These are phyloP conservation scores for Cercospora sp. DNA, from an alignment of 2,329 filamentous ascomycete species.

Conservation along the genomic window DNA sequence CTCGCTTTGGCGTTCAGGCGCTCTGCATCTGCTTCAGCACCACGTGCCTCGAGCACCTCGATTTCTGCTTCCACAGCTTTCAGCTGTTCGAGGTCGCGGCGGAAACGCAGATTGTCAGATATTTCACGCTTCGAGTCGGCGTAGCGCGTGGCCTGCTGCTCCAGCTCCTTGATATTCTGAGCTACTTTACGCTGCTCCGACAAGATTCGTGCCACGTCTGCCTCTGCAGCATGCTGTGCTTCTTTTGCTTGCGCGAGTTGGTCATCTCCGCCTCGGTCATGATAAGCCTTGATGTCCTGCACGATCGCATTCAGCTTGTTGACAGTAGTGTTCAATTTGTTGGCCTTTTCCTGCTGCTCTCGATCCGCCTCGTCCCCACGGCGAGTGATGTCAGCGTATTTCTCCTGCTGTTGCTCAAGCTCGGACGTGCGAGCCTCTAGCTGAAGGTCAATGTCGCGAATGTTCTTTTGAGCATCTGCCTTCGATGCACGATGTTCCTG, in stretches of 20 bases:
- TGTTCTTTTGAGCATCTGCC: conserved; percentile 65
- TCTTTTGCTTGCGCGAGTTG: conserved; percentile 69
- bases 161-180: conserved; percentile 72
- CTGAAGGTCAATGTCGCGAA: conserved; percentile 69
- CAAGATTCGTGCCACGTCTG: conserved; percentile 65
- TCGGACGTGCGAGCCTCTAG: conserved; percentile 73
- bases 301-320: conserved; percentile 75
- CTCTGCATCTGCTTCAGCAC: conserved; percentile 79
- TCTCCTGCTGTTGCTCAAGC: conserved; percentile 71
- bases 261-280: conserved; percentile 70
- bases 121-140: conserved; percentile 85
- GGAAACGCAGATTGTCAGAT: conserved; percentile 81
- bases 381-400: conserved; percentile 73
- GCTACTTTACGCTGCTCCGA: conserved; percentile 67
- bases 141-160: conserved; percentile 73
- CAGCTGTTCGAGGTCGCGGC: conserved; percentile 70
- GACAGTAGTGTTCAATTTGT: conserved; percentile 70
- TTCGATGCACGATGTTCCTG: conserved; percentile 70
- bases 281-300: conserved; percentile 75
- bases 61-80: conserved; percentile 70
- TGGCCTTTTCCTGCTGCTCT: conserved; percentile 68
- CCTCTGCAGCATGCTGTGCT: conserved; percentile 68
- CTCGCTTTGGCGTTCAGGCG: conserved; percentile 70
- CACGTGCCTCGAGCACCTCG: conserved; percentile 69
- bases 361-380: conserved; percentile 72